Base-by-base conservation (phyloP, 106 monocot genomes). In the Iris macrosiphon region DNA sequence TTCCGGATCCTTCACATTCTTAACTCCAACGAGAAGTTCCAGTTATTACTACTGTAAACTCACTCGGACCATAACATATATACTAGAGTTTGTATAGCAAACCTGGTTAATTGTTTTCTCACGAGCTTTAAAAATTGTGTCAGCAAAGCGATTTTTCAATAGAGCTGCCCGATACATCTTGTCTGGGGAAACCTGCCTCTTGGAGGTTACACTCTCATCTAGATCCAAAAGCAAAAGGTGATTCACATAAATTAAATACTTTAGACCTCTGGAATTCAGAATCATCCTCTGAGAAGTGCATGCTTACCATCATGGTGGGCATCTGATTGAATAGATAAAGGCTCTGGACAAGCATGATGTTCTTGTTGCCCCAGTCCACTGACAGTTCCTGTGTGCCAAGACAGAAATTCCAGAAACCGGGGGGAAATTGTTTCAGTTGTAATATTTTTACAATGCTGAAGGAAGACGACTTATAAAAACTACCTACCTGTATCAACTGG, bases 101-200 rank as follows among this genome's bases (percentile, higher is more conserved):
- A 89, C 95, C 89, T 89, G 72, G 45, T 79, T 81, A 47, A 96
- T 76, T 25, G 89, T 70, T 61, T 96, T 89, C 64, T 96, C 95
- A 31, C 79, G 89, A 48, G 94, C 94, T 79, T 85, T 94, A 24
- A 94, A 65, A 48, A 94, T 94, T 22, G 94, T 94, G 57, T 94
- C 94, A 10, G 85, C 94, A 74, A 94, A 94, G 15, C 94, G 94
- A 57, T 34, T 70, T 69, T 55, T 81, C 74, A 96, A 65, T 29
- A 82, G 60, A 62, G 89, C 95, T 33, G 79, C 82, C 38, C 95
- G 72, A 44, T 79, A 82, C n/a, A 73, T 82, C 75, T 85, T 89
- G 32, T 79, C 81, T 58, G 88, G 84, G 59, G 88, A 88, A 66
- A 84, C 78, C 31, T 77, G 93, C 54, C 72, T 77, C 74, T 80